A percentile compares a stretch with the other conserved stretches of the same genome.
These are phyloP conservation scores for Ceratobasidium sp. DNA, from an alignment of 1,284 basidiomycete genomes.

Conservation along the genomic window DNA sequence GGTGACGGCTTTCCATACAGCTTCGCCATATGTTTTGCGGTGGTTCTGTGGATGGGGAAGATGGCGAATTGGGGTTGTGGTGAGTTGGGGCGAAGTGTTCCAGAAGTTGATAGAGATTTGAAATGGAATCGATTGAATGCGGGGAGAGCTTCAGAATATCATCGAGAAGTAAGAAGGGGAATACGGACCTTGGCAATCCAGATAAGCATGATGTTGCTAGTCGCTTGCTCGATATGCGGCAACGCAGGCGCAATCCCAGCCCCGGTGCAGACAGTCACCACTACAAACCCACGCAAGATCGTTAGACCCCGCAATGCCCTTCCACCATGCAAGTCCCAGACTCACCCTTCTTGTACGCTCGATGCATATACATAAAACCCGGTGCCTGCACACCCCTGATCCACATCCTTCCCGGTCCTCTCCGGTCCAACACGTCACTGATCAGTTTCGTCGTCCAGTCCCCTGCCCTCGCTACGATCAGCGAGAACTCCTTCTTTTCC, in stretches of 20 bases:
- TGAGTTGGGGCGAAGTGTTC: background rate
- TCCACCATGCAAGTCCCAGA: too few relatives aligned
- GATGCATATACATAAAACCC: slow-evolving; percentile 45
- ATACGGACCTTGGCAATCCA: slow-evolving; percentile 46
- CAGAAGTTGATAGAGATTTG: background rate
- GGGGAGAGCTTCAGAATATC: background rate
- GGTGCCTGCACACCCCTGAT: slow-evolving; percentile 35
- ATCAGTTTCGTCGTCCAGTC: slow-evolving; percentile 43
- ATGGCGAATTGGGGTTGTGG: background rate
- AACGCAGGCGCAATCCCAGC: slow-evolving; percentile 41
- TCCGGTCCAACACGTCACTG: background rate
- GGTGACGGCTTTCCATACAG: slow-evolving; percentile 39
- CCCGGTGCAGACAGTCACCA: slow-evolving; percentile 37
- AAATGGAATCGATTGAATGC: background rate
- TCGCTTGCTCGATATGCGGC: slow-evolving; percentile 38
- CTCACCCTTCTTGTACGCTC: slow-evolving; percentile 41
- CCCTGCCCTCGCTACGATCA: slow-evolving; percentile 32
- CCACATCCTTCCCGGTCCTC: slow-evolving; percentile 32
- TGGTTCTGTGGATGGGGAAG: slow-evolving; percentile 24
- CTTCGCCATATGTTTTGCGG: slow-evolving; percentile 43
- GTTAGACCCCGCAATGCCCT: background rate
- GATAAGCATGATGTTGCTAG: slow-evolving; percentile 41
- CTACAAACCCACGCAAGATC: background rate
- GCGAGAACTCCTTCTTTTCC: slow-evolving; percentile 34
- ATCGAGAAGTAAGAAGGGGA: too few relatives aligned